Evolutionary conservation across 2,329 filamentous ascomycete genomes (phyloP).

Genomic region (Colletotrichum gloeosporioides): DNA sequence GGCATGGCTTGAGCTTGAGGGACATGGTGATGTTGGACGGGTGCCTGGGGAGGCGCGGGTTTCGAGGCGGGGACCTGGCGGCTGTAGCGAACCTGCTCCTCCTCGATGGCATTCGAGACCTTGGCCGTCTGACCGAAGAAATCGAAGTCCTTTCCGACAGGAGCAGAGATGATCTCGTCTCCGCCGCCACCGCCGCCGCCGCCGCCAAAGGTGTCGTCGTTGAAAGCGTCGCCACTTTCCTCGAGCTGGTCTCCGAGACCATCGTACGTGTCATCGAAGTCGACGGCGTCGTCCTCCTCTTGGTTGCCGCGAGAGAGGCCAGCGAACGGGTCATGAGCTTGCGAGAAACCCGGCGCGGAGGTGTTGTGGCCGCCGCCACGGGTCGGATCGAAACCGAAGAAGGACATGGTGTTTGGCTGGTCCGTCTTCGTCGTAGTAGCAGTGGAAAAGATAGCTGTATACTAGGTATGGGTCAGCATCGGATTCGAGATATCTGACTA

Average conservation of each 20-base stretch:
- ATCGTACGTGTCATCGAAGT: constrained; percentile 98
- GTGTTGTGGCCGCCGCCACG: constrained; percentile 61
- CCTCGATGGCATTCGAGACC: constrained; percentile 83
- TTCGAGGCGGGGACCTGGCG: constrained; percentile 70
- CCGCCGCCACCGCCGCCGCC: constrained; percentile 44
- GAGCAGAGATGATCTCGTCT: constrained; percentile 44
- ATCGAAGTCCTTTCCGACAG: constrained; percentile 91
- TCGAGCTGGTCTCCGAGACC: constrained; percentile 89
- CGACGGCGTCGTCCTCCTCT: constrained; percentile 62
- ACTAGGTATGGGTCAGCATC: constrained; percentile 11
- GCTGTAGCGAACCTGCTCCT: constrained; percentile 86
- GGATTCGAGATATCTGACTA: background rate
- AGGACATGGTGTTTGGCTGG: constrained; percentile 69
- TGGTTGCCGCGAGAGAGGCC: constrained; percentile 72
- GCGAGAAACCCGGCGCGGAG: constrained; percentile 80
- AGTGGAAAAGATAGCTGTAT: constrained; percentile 12
- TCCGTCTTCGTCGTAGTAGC: background rate
- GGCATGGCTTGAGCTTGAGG: constrained; percentile 1
- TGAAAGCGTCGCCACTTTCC: constrained; percentile 92
- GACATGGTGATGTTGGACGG: constrained; percentile 28
- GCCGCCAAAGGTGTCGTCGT: constrained; percentile 89
- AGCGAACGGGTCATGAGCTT: constrained; percentile 85
- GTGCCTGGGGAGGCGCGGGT: constrained; percentile 32
- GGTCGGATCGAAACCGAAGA: constrained; percentile 85
- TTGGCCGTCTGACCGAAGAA: constrained; percentile 94